Percentiles rank a stretch among this genome's conserved stretches.
Conservation (phyloP, 2,329 filamentous ascomycete genomes). For the Phyllosticta citribraziliensis region DNA sequence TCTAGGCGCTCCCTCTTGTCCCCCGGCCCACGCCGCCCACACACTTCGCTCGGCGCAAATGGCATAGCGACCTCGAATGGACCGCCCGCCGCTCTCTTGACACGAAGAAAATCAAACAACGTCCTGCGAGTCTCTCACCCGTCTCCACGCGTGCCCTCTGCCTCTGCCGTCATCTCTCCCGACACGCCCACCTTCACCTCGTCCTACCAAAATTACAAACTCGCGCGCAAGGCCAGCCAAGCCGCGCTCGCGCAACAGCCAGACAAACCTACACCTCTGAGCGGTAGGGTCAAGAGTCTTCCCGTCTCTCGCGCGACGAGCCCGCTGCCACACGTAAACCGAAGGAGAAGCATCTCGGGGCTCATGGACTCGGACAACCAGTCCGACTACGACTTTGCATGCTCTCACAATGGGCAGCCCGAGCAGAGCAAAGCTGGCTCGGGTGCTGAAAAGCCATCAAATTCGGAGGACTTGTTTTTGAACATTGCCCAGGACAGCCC, state of each 20-base stretch:
- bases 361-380: slow-evolving; percentile 16
- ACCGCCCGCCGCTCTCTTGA: slow-evolving; percentile 42
- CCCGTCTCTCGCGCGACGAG: slow-evolving; percentile 4
- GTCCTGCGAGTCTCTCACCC: slow-evolving; percentile 16
- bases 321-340: not conserved
- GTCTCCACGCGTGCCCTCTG: not conserved
- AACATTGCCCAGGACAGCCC: slow-evolving; percentile 31
- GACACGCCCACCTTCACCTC: slow-evolving; percentile 12
- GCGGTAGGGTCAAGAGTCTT: slow-evolving; percentile 2
- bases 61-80: slow-evolving; percentile 42
- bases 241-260: slow-evolving; percentile 12
- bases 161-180: slow-evolving; percentile 17
- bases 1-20: slow-evolving; percentile 10
- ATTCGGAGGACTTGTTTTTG: slow-evolving; percentile 32
- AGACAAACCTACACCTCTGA: not conserved
- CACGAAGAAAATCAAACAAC: slow-evolving; percentile 24
- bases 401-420: slow-evolving; percentile 17
- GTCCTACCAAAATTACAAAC: slow-evolving; percentile 15
- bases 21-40: slow-evolving; percentile 29
- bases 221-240: slow-evolving; percentile 18
- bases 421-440: slow-evolving; percentile 5
- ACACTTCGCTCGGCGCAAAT: slow-evolving; percentile 39
- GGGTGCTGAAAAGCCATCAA: slow-evolving; percentile 1
- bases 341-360: not conserved
- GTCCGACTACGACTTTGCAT: slow-evolving; percentile 22